phyloP scores from a whole-genome alignment of 208 protist genomes.

The Leishmania mexicana region DNA sequence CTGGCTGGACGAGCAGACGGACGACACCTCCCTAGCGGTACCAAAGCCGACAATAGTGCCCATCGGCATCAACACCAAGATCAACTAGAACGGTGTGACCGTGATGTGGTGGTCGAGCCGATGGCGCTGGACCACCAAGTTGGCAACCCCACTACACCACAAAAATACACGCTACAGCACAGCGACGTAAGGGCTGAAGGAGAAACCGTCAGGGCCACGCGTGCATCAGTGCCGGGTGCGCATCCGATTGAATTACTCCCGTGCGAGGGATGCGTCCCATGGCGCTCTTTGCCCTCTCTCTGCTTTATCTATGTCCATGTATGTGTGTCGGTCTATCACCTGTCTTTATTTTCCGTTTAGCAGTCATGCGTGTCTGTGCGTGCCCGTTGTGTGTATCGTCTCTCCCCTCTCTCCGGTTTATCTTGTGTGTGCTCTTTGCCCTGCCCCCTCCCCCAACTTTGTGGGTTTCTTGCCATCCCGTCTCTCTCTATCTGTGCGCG shows the following conservation, averaged over 20 bases:
- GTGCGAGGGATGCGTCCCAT: background rate
- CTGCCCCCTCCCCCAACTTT: background rate
- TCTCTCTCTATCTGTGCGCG: background rate
- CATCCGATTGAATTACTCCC: background rate
- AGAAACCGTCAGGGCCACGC: background rate
- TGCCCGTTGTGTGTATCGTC: background rate
- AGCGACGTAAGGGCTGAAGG: background rate
- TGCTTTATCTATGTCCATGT: background rate
- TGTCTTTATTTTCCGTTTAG: background rate
- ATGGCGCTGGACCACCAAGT: background rate
- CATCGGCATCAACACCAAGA: constrained; percentile 50
- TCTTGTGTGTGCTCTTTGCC: background rate
- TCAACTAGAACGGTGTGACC: constrained; percentile 16
- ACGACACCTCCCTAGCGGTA: constrained; percentile 36
- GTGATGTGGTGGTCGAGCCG: background rate
- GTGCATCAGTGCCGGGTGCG: background rate
- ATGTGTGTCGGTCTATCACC: background rate
- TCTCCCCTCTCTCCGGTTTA: background rate
- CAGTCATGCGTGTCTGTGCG: background rate
- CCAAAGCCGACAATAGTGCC: constrained; percentile 84
- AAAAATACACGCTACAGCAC: background rate
- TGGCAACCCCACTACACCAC: background rate
- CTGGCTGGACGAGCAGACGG: constrained; percentile 63
- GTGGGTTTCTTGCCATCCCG: no score
- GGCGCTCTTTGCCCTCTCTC: background rate